phyloP scores from a whole-genome alignment of 257 asterid species.

The Forsythia suspensa region DNA sequence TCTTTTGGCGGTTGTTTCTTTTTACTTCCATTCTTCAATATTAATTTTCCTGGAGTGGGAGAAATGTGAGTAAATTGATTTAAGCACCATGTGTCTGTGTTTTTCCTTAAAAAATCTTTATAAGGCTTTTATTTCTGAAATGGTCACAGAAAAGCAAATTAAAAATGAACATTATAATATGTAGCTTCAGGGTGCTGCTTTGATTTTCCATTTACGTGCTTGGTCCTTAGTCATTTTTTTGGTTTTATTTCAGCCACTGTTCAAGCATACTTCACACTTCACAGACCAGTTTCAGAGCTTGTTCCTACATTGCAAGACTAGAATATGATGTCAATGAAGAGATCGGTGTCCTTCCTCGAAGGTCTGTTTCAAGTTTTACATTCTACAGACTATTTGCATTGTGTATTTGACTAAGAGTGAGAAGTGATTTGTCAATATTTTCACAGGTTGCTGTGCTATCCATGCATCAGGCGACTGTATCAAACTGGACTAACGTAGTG shows the following conservation, averaged over 20 bases:
- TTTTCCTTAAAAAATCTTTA: not conserved
- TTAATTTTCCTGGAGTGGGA: not conserved
- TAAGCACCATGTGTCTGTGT: not conserved
- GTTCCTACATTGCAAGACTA: slow-evolving; percentile 60
- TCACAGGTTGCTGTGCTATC: slow-evolving; percentile 72
- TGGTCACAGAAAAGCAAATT: not conserved
- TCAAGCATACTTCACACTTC: slow-evolving; percentile 72
- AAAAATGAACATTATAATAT: not conserved
- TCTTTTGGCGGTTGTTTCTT: slow-evolving; percentile 2
- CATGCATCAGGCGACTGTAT: slow-evolving; percentile 50
- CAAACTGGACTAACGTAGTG: slow-evolving; percentile 72
- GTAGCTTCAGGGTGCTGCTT: slow-evolving; percentile 5
- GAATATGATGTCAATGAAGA: slow-evolving; percentile 72
- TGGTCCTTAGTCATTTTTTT: slow-evolving; percentile 16
- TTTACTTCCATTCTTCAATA: not conserved
- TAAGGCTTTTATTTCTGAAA: not conserved
- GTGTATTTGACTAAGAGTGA: not conserved
- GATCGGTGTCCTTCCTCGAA: slow-evolving; percentile 62
- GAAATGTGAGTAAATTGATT: not conserved
- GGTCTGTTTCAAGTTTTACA: slow-evolving; percentile 48
- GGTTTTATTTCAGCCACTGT: slow-evolving; percentile 61
- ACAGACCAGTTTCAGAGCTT: slow-evolving; percentile 64
- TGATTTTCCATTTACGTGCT: not conserved
- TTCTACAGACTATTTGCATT: slow-evolving; percentile 1
- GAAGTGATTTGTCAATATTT: slow-evolving; percentile 16